These are phyloP conservation scores for Calonectria crousiana DNA, from an alignment of 2,329 filamentous ascomycete genomes.

Conservation along the genomic window DNA sequence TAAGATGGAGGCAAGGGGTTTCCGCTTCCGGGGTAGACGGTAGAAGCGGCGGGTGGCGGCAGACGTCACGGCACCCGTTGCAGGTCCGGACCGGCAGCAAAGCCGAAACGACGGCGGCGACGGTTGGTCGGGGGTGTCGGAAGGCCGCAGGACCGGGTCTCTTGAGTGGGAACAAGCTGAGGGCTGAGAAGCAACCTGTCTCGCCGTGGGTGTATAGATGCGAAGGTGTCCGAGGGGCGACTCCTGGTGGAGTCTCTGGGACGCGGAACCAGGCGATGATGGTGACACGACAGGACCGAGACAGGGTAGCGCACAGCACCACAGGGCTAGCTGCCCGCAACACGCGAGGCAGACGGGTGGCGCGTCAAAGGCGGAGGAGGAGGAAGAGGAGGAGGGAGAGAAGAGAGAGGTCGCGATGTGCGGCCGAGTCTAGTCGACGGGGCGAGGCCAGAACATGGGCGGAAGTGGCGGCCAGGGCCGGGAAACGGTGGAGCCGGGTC, in stretches of 20 bases:
- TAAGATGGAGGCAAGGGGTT: slow-evolving; percentile 18
- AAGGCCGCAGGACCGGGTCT: slow-evolving; percentile 25
- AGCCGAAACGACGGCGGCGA: slow-evolving; percentile 28
- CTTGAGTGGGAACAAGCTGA: slow-evolving; percentile 14
- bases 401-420: slow-evolving; percentile 36
- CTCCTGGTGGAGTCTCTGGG: not conserved
- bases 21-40: slow-evolving; percentile 24
- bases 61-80: slow-evolving; percentile 35
- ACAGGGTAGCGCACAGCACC: not conserved
- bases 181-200: not conserved
- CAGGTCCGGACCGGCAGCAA: slow-evolving; percentile 34
- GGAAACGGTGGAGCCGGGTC: slow-evolving; percentile 9
- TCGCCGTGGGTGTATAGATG: not conserved
- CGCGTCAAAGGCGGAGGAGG: slow-evolving; percentile 24
- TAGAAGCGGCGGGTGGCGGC: slow-evolving; percentile 25
- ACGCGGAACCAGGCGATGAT: not conserved
- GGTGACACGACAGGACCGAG: slow-evolving; percentile 25
- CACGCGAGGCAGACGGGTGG: slow-evolving; percentile 19
- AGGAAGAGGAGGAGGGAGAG: slow-evolving; percentile 8
- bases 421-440: slow-evolving; percentile 36
- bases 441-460: slow-evolving; percentile 23
- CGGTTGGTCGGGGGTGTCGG: slow-evolving; percentile 29
- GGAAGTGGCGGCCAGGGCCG: slow-evolving; percentile 21
- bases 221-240: not conserved
- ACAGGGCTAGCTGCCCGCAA: slow-evolving; percentile 7